Evolutionary conservation across 257 asterid species (phyloP).

Genomic region (Nicotiana tomentosiformis): DNA sequence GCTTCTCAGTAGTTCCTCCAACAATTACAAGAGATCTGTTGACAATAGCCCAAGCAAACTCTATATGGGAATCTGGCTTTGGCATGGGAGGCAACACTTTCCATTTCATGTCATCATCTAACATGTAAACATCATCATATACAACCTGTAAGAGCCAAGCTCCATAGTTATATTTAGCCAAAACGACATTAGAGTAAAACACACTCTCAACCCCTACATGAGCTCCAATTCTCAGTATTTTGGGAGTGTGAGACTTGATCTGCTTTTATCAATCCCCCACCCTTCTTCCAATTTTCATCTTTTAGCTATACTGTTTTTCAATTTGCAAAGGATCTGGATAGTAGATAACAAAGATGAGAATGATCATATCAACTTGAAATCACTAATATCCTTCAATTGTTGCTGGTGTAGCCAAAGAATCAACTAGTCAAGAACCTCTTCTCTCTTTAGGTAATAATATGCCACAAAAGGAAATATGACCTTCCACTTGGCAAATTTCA

Average conservation of each 20-base stretch:
- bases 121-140: slow-evolving; percentile 81
- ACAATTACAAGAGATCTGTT: slow-evolving; percentile 61
- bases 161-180: slow-evolving; percentile 14
- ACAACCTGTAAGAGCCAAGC: slow-evolving; percentile 54
- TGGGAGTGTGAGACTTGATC: background rate
- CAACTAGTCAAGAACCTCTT: background rate
- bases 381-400: background rate
- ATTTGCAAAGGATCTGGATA: background rate
- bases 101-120: slow-evolving; percentile 83
- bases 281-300: background rate
- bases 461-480: background rate
- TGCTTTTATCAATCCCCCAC: slow-evolving; percentile 1
- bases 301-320: background rate
- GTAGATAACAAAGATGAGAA: background rate
- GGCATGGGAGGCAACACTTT: slow-evolving; percentile 85
- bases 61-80: slow-evolving; percentile 92
- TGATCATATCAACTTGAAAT: background rate
- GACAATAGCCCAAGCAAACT: slow-evolving; percentile 85
- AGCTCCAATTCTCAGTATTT: background rate
- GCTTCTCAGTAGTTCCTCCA: slow-evolving; percentile 97
- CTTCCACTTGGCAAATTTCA: background rate
- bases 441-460: background rate
- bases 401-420: background rate
- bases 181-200: background rate
- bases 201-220: background rate